A percentile compares a stretch with the other conserved stretches of the same genome.
These are phyloP conservation scores for Aspergillus sp. DNA, from an alignment of 2,329 filamentous ascomycete genomes.

Conservation along the genomic window DNA sequence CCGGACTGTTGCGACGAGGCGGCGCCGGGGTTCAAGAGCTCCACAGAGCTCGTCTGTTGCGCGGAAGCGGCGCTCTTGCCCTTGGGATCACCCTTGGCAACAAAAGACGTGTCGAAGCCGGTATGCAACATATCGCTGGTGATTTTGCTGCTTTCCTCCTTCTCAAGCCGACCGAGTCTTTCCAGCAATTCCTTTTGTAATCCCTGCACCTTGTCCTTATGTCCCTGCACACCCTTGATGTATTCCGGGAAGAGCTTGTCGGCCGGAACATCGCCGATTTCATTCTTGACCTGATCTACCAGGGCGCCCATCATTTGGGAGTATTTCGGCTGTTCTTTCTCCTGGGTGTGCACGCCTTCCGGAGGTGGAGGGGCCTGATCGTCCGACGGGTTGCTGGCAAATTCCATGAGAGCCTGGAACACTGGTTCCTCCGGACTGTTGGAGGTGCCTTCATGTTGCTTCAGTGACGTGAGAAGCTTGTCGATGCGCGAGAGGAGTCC, in stretches of 20 bases:
- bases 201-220: slow-evolving; percentile 73
- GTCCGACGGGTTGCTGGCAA: slow-evolving; percentile 65
- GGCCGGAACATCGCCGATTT: slow-evolving; percentile 71
- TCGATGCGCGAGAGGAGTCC: slow-evolving; percentile 83
- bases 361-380: slow-evolving; percentile 76
- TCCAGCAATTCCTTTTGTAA: slow-evolving; percentile 72
- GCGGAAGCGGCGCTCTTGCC: slow-evolving; percentile 43
- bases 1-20: slow-evolving; percentile 42
- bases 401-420: slow-evolving; percentile 86
- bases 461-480: slow-evolving; percentile 70
- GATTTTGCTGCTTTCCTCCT: slow-evolving; percentile 83
- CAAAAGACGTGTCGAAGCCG: slow-evolving; percentile 84
- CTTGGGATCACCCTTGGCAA: slow-evolving; percentile 60
- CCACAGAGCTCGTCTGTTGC: slow-evolving; percentile 50
- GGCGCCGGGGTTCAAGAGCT: slow-evolving; percentile 71
- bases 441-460: slow-evolving; percentile 67
- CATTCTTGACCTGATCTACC: slow-evolving; percentile 87
- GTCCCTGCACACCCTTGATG: slow-evolving; percentile 72
- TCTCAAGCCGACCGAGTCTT: slow-evolving; percentile 79
- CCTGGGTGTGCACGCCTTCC: slow-evolving; percentile 73
- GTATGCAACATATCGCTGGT: slow-evolving; percentile 87
- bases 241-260: slow-evolving; percentile 71
- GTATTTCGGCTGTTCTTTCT: slow-evolving; percentile 76
- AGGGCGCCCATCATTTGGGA: slow-evolving; percentile 98
- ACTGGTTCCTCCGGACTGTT: slow-evolving; percentile 74